These are phyloP conservation scores for Fusarium staphyleae DNA, from an alignment of 2,329 filamentous ascomycete genomes.

Conservation along the genomic window DNA sequence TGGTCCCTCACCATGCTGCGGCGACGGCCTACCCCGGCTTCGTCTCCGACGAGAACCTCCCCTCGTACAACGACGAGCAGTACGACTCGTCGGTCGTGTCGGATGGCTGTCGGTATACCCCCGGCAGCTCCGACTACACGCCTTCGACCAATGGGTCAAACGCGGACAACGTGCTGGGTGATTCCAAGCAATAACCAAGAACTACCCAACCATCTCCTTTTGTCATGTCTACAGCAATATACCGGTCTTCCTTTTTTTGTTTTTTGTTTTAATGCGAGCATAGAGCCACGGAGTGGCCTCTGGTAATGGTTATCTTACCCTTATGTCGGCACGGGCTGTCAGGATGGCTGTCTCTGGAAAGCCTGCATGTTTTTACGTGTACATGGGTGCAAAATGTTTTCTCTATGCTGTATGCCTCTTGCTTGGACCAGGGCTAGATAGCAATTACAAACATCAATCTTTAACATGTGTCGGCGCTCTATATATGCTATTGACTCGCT, in stretches of 20 bases:
- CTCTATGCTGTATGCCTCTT: not conserved
- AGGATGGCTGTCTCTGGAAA: no score
- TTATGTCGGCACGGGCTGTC: not conserved
- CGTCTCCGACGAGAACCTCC: conserved; percentile 46
- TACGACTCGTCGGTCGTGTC: conserved; percentile 48
- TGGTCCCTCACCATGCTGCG: conserved; percentile 26
- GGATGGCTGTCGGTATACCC: conserved; percentile 53
- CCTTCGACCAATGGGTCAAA: conserved; percentile 33
- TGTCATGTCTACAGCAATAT: conserved; percentile 22
- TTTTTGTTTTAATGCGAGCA: conserved; percentile 16
- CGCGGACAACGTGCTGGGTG: conserved; percentile 34
- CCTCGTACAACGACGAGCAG: conserved; percentile 50
- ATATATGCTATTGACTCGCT: not conserved
- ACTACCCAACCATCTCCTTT: conserved; percentile 19
- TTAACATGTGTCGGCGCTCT: conserved; percentile 13
- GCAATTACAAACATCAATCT: conserved; percentile 27
- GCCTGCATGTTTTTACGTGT: no score
- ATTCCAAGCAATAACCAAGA: conserved; percentile 32
- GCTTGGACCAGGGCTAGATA: conserved; percentile 16
- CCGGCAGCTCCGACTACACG: conserved; percentile 42
- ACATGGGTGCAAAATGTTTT: no score
- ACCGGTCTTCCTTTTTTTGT: conserved; percentile 20
- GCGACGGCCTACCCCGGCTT: conserved; percentile 35
- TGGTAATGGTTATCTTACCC: not conserved
- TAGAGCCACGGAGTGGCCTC: conserved; percentile 11